Evolutionary conservation across 1,284 basidiomycete species (phyloP).

Genomic region (Sporisorium reilianum): DNA sequence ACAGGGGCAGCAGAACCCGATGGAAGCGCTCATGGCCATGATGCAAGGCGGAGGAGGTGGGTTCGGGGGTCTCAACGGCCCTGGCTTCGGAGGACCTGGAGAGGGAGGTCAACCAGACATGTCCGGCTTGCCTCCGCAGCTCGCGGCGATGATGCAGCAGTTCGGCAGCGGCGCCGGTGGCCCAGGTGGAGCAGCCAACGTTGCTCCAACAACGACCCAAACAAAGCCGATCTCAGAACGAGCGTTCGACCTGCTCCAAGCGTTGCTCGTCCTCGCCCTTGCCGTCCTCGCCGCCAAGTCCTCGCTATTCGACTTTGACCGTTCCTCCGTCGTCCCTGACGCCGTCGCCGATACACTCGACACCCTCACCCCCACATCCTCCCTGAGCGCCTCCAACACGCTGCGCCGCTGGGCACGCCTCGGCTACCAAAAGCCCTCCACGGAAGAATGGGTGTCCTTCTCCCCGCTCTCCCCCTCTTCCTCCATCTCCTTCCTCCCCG

Average conservation of each 20-base stretch:
- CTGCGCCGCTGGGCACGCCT: slow-evolving; percentile 58
- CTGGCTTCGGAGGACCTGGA: slow-evolving; percentile 1
- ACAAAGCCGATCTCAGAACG: slow-evolving; percentile 34
- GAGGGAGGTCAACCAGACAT: slow-evolving; percentile 29
- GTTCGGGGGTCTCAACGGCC: slow-evolving; percentile 13
- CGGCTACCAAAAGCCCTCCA: slow-evolving; percentile 46
- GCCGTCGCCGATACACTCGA: slow-evolving; percentile 20
- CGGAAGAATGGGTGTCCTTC: slow-evolving; percentile 24
- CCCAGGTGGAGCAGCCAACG: slow-evolving; percentile 13
- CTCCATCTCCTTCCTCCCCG: not conserved
- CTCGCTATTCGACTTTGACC: slow-evolving; percentile 42
- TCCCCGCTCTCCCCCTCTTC: slow-evolving; percentile 2
- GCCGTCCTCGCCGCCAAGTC: slow-evolving; percentile 40
- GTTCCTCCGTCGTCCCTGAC: slow-evolving; percentile 22
- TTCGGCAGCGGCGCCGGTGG: slow-evolving; percentile 32
- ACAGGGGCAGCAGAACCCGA: slow-evolving; percentile 29
- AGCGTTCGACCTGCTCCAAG: slow-evolving; percentile 42
- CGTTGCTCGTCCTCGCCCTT: slow-evolving; percentile 32
- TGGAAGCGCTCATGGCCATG: slow-evolving; percentile 53
- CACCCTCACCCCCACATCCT: not conserved
- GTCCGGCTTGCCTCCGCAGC: slow-evolving; percentile 43
- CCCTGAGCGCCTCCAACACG: slow-evolving; percentile 2
- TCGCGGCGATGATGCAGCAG: slow-evolving; percentile 57
- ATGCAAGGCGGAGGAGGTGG: slow-evolving; percentile 47
- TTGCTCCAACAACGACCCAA: slow-evolving; percentile 12